Percentiles rank a stretch among this genome's conserved stretches.
Conservation (phyloP, 345 rosid species). For the Stellera chamaejasme region DNA sequence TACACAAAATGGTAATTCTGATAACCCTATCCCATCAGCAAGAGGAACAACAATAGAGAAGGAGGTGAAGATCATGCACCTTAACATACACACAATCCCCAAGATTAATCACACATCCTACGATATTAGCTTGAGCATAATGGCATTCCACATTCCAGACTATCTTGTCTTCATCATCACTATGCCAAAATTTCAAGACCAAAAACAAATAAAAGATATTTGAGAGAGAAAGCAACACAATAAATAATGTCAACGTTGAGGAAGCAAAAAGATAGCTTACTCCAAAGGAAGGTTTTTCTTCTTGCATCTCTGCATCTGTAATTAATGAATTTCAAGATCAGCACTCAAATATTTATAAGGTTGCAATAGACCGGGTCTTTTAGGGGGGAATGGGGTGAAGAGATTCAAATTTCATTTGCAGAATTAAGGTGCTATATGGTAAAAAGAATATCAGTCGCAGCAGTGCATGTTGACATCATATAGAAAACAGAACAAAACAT, state of each 20-base stretch:
- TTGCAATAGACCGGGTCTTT: too few species aligned
- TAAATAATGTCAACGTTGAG: not conserved
- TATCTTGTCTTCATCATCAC: constrained; percentile 67
- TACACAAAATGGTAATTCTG: too few species aligned
- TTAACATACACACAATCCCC: constrained; percentile 68
- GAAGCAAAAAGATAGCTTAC: constrained; percentile 27
- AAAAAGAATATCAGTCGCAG: too few species aligned
- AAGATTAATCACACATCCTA: constrained; percentile 36
- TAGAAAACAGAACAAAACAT: too few species aligned
- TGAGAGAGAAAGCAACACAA: constrained; percentile 4
- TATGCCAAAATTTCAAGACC: constrained; percentile 15
- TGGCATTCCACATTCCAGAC: constrained; percentile 80
- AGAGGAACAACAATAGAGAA: too few species aligned
- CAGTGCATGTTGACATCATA: too few species aligned
- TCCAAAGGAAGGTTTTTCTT: constrained; percentile 16
- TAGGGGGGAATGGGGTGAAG: too few species aligned
- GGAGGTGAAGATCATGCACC: constrained; percentile 36
- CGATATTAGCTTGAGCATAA: constrained; percentile 61
- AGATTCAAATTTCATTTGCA: too few species aligned
- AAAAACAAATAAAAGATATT: constrained; percentile 11
- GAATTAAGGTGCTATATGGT: too few species aligned
- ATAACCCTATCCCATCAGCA: too few species aligned
- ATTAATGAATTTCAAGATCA: constrained; percentile 20
- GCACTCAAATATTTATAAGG: constrained; percentile 8
- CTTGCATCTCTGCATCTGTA: constrained; percentile 48